Percentiles rank a stretch among this genome's conserved stretches.
These are phyloP conservation scores for Termitomyces sp. DNA, from an alignment of 768 basidiomycete genomes.

Conservation along the genomic window DNA sequence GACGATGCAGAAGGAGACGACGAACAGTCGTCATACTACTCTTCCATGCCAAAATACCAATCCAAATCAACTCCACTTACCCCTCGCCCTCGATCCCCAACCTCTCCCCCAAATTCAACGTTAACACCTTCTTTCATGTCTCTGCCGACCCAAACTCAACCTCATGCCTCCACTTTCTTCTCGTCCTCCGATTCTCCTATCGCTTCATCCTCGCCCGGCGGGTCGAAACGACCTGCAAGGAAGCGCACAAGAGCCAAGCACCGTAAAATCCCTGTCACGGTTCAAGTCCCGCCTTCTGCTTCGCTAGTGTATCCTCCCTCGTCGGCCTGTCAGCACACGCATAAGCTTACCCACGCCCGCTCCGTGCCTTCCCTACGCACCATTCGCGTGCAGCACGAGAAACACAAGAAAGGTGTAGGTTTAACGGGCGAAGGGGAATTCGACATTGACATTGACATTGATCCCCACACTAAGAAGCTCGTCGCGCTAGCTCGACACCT, in stretches of 20 bases:
- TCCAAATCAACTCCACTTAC: constrained; percentile 14
- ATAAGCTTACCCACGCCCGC: background rate
- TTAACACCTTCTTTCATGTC: constrained; percentile 4
- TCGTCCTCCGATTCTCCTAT: constrained; percentile 6
- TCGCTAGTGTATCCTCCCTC: background rate
- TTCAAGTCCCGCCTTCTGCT: background rate
- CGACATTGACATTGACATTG: background rate
- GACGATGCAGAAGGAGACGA: constrained; percentile 4
- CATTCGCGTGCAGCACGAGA: background rate
- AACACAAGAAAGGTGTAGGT: background rate
- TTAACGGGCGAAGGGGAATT: background rate
- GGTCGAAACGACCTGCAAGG: background rate
- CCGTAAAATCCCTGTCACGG: background rate
- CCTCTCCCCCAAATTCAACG: background rate
- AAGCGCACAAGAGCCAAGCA: background rate
- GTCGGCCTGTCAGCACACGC: background rate
- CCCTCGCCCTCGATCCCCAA: constrained; percentile 3
- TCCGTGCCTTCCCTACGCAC: constrained; percentile 2
- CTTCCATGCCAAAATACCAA: constrained; percentile 3
- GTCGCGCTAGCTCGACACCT: constrained; percentile 6
- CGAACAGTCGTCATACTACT: constrained; percentile 1
- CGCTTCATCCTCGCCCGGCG: background rate
- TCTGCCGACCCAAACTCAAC: constrained; percentile 22
- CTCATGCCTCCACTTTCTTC: background rate
- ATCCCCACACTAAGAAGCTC: constrained; percentile 1